A percentile compares a stretch with the other conserved stretches of the same genome.
Conservation (phyloP, 768 basidiomycete species). For the Boletus reticuloceps region DNA sequence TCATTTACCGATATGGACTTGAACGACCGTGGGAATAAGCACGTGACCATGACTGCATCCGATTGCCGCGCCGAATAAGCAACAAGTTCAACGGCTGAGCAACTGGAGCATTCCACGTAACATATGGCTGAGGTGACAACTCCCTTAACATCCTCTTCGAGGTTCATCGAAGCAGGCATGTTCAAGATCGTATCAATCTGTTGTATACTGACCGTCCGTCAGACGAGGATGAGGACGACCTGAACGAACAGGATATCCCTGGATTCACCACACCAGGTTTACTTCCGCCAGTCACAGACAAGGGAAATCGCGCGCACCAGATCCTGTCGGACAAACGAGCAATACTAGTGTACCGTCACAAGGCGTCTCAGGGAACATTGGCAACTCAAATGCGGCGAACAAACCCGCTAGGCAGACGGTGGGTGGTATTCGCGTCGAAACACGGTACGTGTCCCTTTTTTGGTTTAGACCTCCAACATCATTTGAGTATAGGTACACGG, state of each 20-base stretch:
- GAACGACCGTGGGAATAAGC: constrained; percentile 21
- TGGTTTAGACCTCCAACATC: neutral
- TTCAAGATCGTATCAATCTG: neutral
- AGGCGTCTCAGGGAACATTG: constrained; percentile 69
- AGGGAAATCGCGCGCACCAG: constrained; percentile 66
- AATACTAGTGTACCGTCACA: constrained; percentile 34
- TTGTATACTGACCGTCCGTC: constrained; percentile 3
- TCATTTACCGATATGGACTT: constrained; percentile 38
- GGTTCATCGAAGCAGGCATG: constrained; percentile 78
- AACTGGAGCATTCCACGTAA: neutral
- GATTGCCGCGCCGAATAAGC: constrained; percentile 12
- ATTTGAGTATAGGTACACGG: constrained; percentile 54
- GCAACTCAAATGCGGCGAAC: constrained; percentile 43
- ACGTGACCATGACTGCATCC: constrained; percentile 17
- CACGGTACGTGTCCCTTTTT: constrained; percentile 52
- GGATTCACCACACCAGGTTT: constrained; percentile 68
- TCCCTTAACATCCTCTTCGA: constrained; percentile 60
- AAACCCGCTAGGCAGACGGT: constrained; percentile 59
- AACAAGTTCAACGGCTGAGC: neutral
- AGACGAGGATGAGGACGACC: constrained; percentile 75
- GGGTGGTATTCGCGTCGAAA: constrained; percentile 88
- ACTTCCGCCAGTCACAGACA: constrained; percentile 47
- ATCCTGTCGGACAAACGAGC: constrained; percentile 46
- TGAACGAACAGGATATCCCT: constrained; percentile 80
- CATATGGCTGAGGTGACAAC: constrained; percentile 35